Percentiles rank a stretch among this genome's conserved stretches.
These are phyloP conservation scores for Monosporascus ibericus DNA, from an alignment of 2,329 filamentous ascomycete species.

Conservation along the genomic window DNA sequence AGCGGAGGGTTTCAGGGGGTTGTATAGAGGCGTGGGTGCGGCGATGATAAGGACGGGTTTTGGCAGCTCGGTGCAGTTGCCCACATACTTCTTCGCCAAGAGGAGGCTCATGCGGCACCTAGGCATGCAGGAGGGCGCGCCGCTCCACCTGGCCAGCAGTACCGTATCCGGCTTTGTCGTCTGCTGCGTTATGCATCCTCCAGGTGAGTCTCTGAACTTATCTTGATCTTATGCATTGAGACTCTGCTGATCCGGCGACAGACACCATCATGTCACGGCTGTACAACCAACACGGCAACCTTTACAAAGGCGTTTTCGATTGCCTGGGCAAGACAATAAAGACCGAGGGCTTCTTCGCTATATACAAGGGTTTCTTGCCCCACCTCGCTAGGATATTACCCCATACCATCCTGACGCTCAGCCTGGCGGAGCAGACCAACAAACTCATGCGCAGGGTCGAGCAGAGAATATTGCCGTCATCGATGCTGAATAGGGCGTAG, in stretches of 20 bases:
- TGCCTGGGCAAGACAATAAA: conserved; percentile 85
- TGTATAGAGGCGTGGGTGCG: conserved; percentile 86
- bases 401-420: conserved; percentile 90
- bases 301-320: conserved; percentile 92
- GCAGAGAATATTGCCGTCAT: conserved; percentile 41
- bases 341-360: conserved; percentile 84
- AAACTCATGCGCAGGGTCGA: conserved; percentile 83
- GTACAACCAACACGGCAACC: conserved; percentile 97
- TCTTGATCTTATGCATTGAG: neutral
- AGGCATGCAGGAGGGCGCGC: conserved; percentile 84
- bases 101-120: conserved; percentile 73
- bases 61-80: conserved; percentile 90
- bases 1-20: conserved; percentile 68
- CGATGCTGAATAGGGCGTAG: conserved; percentile 26
- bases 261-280: conserved; percentile 98
- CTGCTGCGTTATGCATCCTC: conserved; percentile 96
- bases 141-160: conserved; percentile 82
- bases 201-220: conserved; percentile 49
- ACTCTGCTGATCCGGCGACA: conserved; percentile 17
- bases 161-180: conserved; percentile 91
- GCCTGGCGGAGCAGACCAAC: conserved; percentile 93
- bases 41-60: conserved; percentile 96
- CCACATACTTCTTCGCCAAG: conserved; percentile 98
- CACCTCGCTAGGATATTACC: conserved; percentile 91
- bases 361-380: conserved; percentile 97